Evolutionary conservation across 495 filamentous ascomycete species (phyloP).

Genomic region (Annulohypoxylon moriforme): DNA sequence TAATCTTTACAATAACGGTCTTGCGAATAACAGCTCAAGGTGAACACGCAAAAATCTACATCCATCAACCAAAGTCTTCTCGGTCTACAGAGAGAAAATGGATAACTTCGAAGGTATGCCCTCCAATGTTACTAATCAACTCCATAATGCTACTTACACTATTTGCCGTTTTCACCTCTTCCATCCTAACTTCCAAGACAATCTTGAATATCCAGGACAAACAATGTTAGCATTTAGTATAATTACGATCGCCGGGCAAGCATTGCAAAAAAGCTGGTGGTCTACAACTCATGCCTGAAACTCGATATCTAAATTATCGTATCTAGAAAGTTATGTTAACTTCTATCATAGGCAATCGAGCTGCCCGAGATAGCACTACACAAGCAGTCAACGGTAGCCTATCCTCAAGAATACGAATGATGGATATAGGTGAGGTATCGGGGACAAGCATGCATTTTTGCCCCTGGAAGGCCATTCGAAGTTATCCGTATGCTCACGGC

Average conservation of each 20-base stretch:
- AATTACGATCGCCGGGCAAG: background rate
- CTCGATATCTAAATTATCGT: background rate
- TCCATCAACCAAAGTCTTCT: background rate
- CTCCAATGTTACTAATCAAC: background rate
- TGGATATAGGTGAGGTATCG: slow-evolving; percentile 46
- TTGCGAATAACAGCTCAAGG: background rate
- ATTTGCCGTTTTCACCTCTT: background rate
- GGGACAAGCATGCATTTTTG: slow-evolving; percentile 59
- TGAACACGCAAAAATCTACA: background rate
- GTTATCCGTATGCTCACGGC: slow-evolving; percentile 71
- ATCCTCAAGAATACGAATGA: slow-evolving; percentile 22
- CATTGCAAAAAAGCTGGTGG: background rate
- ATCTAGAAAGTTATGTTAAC: background rate
- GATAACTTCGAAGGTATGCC: background rate
- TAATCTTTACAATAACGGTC: background rate
- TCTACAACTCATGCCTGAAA: background rate
- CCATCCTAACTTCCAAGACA: background rate
- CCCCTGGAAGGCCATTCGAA: slow-evolving; percentile 67
- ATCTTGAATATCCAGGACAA: background rate
- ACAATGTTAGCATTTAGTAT: background rate
- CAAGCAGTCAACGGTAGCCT: background rate
- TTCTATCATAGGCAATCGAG: background rate
- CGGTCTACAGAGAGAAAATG: background rate
- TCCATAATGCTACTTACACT: background rate
- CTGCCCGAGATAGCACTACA: background rate